Base-by-base conservation (phyloP, 2,329 filamentous ascomycete genomes). In the Hypoxylon sp. region DNA sequence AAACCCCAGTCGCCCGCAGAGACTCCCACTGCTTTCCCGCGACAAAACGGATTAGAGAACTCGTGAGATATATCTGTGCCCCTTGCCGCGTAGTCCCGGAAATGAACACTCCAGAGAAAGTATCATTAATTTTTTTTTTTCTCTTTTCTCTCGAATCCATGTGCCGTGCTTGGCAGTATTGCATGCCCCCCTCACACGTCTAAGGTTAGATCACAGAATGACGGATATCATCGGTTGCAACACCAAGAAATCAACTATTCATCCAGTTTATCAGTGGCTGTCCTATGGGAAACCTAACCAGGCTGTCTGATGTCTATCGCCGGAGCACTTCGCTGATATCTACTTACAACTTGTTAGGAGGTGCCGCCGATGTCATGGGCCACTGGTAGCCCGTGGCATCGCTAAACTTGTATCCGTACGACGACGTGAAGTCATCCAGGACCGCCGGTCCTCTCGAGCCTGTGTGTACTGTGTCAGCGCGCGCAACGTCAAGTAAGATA, bases 331-430 rank as follows among this genome's bases (percentile, higher is more conserved):
- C 45, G 63, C 57, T 58, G 48, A 64, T 48, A 55, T 62, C 55
- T 51, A 83, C 82, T 86, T 88, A 96, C 83, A 96, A 86, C 83
- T 93, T 92, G 83, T 91, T 93, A 56, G 86, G 85, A 43, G 79
- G 79, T 37, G 75, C 80, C 27, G 86, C 85, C 63, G 87, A 87
- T 57, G 89, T 91, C 56, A 91, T 90, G 29, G 92, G 91, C 93
- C 93, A 97, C 78, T 96, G 92, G 80, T 97, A 97, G 54, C 93
- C 93, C 68, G 93, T 91, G 61, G 93, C 92, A 71, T 99, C 95
- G 74, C 91, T 96, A 82, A 99, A 99, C 78, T 97, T 97, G 84
- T 99, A 99, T 64, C 95, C 95, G 74, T 97, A 99, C 4, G 93
- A 97, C 35, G 93, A 90, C 26, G 94, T 98, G 80, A 99, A 99